Percentiles rank a stretch among this genome's conserved stretches.
These are phyloP conservation scores for Castanea sativa DNA, from an alignment of 306 rosid genomes.

Conservation along the genomic window DNA sequence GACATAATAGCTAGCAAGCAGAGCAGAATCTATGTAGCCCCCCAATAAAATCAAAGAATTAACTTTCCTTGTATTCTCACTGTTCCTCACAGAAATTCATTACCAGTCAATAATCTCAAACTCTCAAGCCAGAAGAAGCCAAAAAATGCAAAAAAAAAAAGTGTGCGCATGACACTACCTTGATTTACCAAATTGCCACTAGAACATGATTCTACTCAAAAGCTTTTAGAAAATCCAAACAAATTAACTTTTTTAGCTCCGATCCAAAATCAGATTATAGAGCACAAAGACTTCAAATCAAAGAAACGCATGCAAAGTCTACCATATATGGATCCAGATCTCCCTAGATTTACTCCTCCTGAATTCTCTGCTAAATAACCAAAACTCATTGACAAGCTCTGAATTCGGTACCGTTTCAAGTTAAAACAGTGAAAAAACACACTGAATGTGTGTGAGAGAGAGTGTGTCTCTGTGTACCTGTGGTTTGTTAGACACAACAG, in stretches of 20 bases:
- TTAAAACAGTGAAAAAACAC: neutral
- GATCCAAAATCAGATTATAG: slow-evolving; percentile 28
- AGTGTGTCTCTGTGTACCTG: slow-evolving; percentile 58
- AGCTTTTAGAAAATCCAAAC: slow-evolving; percentile 20
- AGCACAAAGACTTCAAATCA: neutral
- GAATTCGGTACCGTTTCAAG: neutral
- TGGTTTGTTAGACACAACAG: slow-evolving; percentile 85
- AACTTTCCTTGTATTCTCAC: neutral
- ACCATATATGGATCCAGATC: slow-evolving; percentile 46
- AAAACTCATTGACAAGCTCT: neutral
- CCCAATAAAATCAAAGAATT: slow-evolving; percentile 9
- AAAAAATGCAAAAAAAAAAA: too few species aligned
- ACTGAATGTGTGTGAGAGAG: slow-evolving; percentile 1
- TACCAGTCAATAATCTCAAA: neutral
- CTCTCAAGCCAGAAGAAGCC: neutral
- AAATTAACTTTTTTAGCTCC: neutral
- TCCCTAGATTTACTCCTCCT: slow-evolving; percentile 22
- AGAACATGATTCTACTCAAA: slow-evolving; percentile 7
- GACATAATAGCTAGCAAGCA: slow-evolving; percentile 12
- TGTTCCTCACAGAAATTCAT: neutral
- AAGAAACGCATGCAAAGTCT: neutral
- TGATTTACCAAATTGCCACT: slow-evolving; percentile 21
- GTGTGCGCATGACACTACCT: neutral
- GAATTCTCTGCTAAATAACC: slow-evolving; percentile 2
- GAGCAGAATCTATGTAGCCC: neutral